phyloP scores from a whole-genome alignment of 2,329 filamentous ascomycete genomes.

The Sporothrix mexicana region DNA sequence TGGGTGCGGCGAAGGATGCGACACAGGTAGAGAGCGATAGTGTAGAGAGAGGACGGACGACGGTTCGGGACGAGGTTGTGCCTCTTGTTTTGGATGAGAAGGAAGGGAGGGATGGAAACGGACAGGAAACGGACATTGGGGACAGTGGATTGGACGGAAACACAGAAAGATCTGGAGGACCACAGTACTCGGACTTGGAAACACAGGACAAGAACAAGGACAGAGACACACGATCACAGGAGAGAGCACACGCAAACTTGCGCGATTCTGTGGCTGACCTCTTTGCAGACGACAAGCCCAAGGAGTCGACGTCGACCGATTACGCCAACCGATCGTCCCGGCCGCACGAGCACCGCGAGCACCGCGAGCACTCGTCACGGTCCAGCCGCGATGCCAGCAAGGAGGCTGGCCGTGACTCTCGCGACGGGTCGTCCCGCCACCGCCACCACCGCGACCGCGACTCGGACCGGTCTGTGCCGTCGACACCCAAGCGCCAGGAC shows the following conservation, averaged over 20 bases:
- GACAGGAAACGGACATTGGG: too few species aligned
- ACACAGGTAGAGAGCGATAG: constrained; percentile 29
- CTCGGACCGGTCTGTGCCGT: constrained; percentile 46
- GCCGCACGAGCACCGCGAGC: constrained; percentile 48
- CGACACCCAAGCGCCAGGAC: constrained; percentile 52
- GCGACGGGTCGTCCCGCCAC: constrained; percentile 37
- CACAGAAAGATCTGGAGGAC: constrained; percentile 37
- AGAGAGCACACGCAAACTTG: constrained; percentile 45
- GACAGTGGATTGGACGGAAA: not conserved
- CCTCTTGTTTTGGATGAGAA: constrained; percentile 34
- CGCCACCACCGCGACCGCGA: constrained; percentile 38
- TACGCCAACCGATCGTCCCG: constrained; percentile 43
- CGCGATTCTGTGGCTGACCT: constrained; percentile 60
- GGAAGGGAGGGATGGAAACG: constrained; percentile 31
- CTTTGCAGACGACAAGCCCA: constrained; percentile 57
- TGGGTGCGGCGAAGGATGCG: constrained; percentile 31
- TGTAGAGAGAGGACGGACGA: constrained; percentile 31
- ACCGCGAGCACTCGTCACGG: constrained; percentile 49
- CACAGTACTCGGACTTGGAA: constrained; percentile 34
- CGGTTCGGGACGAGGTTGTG: constrained; percentile 29
- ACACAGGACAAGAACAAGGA: too few species aligned
- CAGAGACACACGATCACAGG: constrained; percentile 18
- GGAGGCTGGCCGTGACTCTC: constrained; percentile 37
- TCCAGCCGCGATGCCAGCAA: constrained; percentile 45
- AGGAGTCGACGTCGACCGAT: constrained; percentile 41